Evolutionary conservation across 1,284 basidiomycete species (phyloP).

Genomic region (Ustilago lituana): DNA sequence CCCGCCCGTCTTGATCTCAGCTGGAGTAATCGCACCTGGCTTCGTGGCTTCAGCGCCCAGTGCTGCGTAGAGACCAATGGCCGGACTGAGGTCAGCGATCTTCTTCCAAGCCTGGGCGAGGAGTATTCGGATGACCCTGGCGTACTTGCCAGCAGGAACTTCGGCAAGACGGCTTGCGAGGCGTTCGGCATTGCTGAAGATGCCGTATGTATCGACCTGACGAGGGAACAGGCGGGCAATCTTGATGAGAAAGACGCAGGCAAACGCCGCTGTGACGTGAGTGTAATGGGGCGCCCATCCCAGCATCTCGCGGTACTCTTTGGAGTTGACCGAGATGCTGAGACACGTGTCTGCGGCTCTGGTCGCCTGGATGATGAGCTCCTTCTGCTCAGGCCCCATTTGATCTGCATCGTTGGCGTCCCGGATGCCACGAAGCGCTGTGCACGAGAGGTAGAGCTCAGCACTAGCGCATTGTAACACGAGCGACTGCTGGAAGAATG

Average conservation of each 20-base stretch:
- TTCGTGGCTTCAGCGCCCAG: conserved; percentile 41
- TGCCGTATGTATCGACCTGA: conserved; percentile 79
- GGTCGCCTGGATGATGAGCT: conserved; percentile 91
- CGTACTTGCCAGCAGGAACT: conserved; percentile 73
- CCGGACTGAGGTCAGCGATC: conserved; percentile 48
- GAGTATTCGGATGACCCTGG: conserved; percentile 42
- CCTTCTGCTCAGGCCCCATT: conserved; percentile 90
- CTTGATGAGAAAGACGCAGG: conserved; percentile 89
- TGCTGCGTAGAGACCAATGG: conserved; percentile 45
- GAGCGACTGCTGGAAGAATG: conserved; percentile 83
- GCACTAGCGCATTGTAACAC: conserved; percentile 88
- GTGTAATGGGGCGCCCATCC: conserved; percentile 92
- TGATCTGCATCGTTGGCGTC: conserved; percentile 83
- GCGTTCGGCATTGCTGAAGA: conserved; percentile 82
- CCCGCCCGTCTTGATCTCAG: conserved; percentile 46
- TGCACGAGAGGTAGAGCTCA: conserved; percentile 91
- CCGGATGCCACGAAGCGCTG: conserved; percentile 78
- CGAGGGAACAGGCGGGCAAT: conserved; percentile 85
- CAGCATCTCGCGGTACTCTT: conserved; percentile 80
- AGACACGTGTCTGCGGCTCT: conserved; percentile 86
- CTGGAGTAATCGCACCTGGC: conserved; percentile 47
- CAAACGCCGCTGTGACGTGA: conserved; percentile 89
- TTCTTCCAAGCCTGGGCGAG: conserved; percentile 51
- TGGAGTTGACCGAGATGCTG: conserved; percentile 79
- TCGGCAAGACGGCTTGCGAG: conserved; percentile 82